Base-by-base conservation (phyloP, 116 monocot genomes). In the Iris pallida region DNA sequence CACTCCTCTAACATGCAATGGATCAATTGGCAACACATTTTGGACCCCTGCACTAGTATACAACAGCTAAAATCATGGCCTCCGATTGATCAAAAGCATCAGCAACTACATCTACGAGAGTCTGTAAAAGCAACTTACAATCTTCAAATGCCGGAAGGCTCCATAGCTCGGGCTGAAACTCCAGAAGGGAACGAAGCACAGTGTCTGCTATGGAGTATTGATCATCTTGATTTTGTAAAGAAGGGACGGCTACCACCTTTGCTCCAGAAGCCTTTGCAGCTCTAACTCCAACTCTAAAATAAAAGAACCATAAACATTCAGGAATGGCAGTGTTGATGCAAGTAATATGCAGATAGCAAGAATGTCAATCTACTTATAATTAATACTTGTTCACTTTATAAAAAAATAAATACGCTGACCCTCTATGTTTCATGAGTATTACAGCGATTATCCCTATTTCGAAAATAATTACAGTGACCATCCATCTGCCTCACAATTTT, bases 261-360 rank as follows among this genome's bases (percentile, higher is more conserved):
- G 88, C 82, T n/a, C 88, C 85, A 68, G 88, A 69, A 71, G 75
- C 79, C 77, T 82, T 91, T 16, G 88, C 88, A 65, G 82, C 91
- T 75, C 66, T 71, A 40, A 91, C 80, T 64, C 91, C 91, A 49
- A 91, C 85, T 40, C 91, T 91, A 42, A 42, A 15, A 45, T 59
- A 8, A 57, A 72, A 66, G 10, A 0, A 41, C 16, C 53, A 19
- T 30, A 30, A 30, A 30, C 30, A 30, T 30, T 30, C 30, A 30
- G 30, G 30, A 30, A 45, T 61, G 30, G 30, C 30, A 30, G 30
- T 30, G 30, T 30, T 30, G 30, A 30, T 30, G 30, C 3, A 30
- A 3, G 30, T 3, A 30, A 30, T 30, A 30, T 30, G 30, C 30
- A 30, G 30, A 30, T 30, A 30, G 30, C 30, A 30, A 30, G 30